Evolutionary conservation across 129 eudicot genomes (phyloP).

Genomic region (Scalesia atractyloides): DNA sequence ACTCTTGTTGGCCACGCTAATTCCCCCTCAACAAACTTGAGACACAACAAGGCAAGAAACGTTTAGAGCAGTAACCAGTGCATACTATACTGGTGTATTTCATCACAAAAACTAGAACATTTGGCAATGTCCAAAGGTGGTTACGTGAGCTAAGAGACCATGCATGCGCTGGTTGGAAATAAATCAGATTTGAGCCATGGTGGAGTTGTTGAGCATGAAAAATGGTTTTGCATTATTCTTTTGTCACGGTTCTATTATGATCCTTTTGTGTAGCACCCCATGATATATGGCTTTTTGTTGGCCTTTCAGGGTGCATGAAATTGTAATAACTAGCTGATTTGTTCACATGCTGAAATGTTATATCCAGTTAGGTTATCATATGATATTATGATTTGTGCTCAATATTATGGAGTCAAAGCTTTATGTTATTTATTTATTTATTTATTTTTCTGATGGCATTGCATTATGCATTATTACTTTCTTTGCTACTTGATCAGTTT

Average conservation of each 20-base stretch:
- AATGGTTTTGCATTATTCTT: no score
- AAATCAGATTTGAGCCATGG: constrained; percentile 75
- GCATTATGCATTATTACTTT: not conserved
- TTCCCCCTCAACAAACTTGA: constrained; percentile 19
- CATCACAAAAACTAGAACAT: constrained; percentile 72
- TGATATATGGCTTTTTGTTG: not conserved
- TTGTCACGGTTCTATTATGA: no score
- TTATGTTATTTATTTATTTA: not conserved
- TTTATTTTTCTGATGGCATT: not conserved
- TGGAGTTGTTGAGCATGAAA: no score
- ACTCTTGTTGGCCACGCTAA: no score
- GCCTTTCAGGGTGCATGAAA: constrained; percentile 16
- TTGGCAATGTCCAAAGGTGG: constrained; percentile 79
- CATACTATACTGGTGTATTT: constrained; percentile 81
- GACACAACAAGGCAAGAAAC: constrained; percentile 89
- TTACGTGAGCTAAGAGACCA: constrained; percentile 76
- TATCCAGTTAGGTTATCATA: not conserved
- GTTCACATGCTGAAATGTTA: not conserved
- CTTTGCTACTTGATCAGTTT: not conserved
- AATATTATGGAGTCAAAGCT: not conserved
- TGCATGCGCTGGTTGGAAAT: constrained; percentile 83
- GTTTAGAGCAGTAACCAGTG: constrained; percentile 78
- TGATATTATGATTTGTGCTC: not conserved
- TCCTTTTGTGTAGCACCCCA: no score
- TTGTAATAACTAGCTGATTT: not conserved